phyloP scores from a whole-genome alignment of 306 rosid species.

The Begonia masoniana region DNA sequence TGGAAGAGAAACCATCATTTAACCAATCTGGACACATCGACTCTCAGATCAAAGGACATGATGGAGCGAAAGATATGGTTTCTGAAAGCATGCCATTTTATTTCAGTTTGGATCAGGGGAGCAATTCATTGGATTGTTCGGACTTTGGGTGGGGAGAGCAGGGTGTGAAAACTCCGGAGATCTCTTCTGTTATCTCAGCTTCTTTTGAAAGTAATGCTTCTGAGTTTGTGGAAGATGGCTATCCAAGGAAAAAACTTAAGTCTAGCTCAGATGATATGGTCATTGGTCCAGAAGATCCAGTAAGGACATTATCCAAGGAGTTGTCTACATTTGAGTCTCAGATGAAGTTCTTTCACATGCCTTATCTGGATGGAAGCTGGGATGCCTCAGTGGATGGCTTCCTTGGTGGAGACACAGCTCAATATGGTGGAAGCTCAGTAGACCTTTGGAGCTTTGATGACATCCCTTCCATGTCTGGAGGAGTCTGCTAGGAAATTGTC shows the following conservation, averaged over 20 bases:
- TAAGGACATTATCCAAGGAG: slow-evolving; percentile 60
- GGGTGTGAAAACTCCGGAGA: slow-evolving; percentile 66
- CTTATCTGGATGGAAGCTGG: slow-evolving; percentile 59
- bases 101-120: slow-evolving; percentile 69
- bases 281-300: slow-evolving; percentile 16
- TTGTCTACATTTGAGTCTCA: slow-evolving; percentile 58
- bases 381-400: slow-evolving; percentile 45
- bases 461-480: slow-evolving; percentile 35
- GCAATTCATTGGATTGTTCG: slow-evolving; percentile 65
- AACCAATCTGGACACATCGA: slow-evolving; percentile 34
- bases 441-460: slow-evolving; percentile 83
- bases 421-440: slow-evolving; percentile 54
- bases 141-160: slow-evolving; percentile 67
- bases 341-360: slow-evolving; percentile 51
- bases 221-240: slow-evolving; percentile 33
- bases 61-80: slow-evolving; percentile 14
- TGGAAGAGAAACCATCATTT: slow-evolving; percentile 59
- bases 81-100: slow-evolving; percentile 28
- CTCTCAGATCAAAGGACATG: slow-evolving; percentile 21
- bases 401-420: slow-evolving; percentile 37
- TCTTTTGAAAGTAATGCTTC: slow-evolving; percentile 33
- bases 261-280: slow-evolving; percentile 20
- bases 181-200: slow-evolving; percentile 59
- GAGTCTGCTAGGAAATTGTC: slow-evolving; percentile 33
- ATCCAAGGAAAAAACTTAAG: slow-evolving; percentile 28